Base-by-base conservation (phyloP, 139 green algal genomes). In the Chlorella sp. region DNA sequence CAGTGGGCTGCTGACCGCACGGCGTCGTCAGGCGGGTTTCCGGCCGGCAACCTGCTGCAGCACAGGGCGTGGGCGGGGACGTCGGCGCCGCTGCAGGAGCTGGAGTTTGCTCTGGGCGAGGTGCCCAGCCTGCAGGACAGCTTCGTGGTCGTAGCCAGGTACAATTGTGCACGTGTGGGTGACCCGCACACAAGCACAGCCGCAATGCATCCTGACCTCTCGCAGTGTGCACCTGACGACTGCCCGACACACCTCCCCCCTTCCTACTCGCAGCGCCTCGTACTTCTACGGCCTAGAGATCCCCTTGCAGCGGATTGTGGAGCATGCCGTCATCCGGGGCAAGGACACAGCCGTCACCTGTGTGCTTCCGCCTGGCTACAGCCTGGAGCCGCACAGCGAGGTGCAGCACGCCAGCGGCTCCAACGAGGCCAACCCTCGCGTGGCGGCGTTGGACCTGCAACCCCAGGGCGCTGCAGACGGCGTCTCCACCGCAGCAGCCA, bases 341-440 rank as follows among this genome's bases (percentile, higher is more conserved):
- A 82, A 82, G 65, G 80, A 85, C 76, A 78, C 73, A 2, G 35
- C 81, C 6, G n/a, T 70, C 6, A 74, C 70, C 65, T 30, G 20
- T 2, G 26, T 36, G 26, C 73, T 66, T 24, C 73, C 66, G 1
- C 73, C 73, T 20, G 66, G 66, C 10, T 29, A 66, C 22, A 23
- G 49, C 31, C 30, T 77, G 42, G 65, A 14, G 6, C 17, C 2
- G 33, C 35, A 51, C 22, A 51, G 35, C 3, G 65, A 71, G 35
- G 65, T 71, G 5, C 26, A 62, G 5, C 61, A 62, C 22, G 65
- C 35, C 24, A n/a, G n/a, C n/a, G n/a, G n/a, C n/a, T n/a, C n/a
- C n/a, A n/a, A n/a, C 33, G 35, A 51, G 4, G 35, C 23, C 35
- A 71, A 71, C 65, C 65, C 65, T 4, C 35, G 36, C 5, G 35